Evolutionary conservation across 2,329 filamentous ascomycete species (phyloP).

Genomic region (Kalmusia sp.): DNA sequence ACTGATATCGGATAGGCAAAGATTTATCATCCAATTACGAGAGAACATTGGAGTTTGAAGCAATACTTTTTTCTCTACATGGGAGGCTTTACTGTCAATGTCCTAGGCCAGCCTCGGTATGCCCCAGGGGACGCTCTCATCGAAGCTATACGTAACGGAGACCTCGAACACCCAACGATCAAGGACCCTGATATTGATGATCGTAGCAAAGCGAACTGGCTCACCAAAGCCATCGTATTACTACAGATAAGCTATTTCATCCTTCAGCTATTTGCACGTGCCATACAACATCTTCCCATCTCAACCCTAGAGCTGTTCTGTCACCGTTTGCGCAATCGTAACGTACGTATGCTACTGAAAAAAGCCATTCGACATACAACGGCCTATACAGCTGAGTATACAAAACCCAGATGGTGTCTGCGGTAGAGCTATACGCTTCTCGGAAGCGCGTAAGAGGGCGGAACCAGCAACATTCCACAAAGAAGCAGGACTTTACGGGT

Average conservation of each 20-base stretch:
- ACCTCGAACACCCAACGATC: background rate
- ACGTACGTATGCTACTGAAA: slow-evolving; percentile 17
- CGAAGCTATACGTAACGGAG: background rate
- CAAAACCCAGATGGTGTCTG: too few species aligned
- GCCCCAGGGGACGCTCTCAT: background rate
- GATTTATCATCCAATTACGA: background rate
- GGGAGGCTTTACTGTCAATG: slow-evolving; percentile 14
- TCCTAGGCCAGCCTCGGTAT: background rate
- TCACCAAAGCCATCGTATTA: slow-evolving; percentile 16
- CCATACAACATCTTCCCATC: slow-evolving; percentile 11
- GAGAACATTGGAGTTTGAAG: slow-evolving; percentile 10
- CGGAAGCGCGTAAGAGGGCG: too few species aligned
- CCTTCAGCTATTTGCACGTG: slow-evolving; percentile 16
- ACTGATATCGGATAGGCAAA: background rate
- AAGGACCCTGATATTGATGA: slow-evolving; percentile 15
- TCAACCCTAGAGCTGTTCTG: slow-evolving; percentile 26
- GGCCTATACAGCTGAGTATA: slow-evolving; percentile 8
- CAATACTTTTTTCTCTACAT: slow-evolving; percentile 19
- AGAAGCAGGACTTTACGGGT: too few species aligned
- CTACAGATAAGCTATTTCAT: slow-evolving; percentile 21
- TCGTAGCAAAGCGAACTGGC: slow-evolving; percentile 19
- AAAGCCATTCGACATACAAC: slow-evolving; percentile 25
- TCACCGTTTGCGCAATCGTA: slow-evolving; percentile 18
- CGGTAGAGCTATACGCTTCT: too few species aligned
- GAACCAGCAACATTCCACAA: too few species aligned